Conservation (phyloP, 345 rosid species). For the Bruguiera sexangula region DNA sequence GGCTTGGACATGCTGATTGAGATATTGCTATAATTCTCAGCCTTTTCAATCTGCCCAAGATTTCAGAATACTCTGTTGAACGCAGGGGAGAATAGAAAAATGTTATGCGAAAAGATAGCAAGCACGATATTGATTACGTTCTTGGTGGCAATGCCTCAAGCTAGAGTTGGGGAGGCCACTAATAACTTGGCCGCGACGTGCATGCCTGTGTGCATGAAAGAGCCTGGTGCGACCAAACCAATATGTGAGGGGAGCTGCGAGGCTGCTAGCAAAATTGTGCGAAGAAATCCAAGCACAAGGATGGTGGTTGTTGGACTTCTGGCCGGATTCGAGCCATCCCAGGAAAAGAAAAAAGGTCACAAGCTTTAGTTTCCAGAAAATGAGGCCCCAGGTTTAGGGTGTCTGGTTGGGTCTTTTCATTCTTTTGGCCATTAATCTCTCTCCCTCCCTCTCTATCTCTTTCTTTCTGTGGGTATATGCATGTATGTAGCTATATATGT, state of each 20-base stretch:
- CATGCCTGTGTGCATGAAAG: conserved; percentile 16
- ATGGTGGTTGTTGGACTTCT: background rate
- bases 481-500: too few species aligned
- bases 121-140: background rate
- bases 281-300: conserved; percentile 4
- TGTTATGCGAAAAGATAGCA: background rate
- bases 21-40: background rate
- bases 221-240: background rate
- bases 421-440: too few species aligned
- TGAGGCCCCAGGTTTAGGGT: too few species aligned
- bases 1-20: background rate
- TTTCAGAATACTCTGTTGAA: background rate
- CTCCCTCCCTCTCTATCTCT: too few species aligned
- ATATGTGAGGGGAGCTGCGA: conserved; percentile 1
- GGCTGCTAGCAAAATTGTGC: background rate
- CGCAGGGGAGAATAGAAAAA: background rate
- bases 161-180: background rate
- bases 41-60: background rate
- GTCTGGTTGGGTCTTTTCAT: too few species aligned
- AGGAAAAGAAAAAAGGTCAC: background rate
- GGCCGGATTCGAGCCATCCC: background rate
- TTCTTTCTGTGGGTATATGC: too few species aligned
- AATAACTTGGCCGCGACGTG: background rate
- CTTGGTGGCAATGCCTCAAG: background rate
- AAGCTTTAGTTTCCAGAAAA: background rate